Evolutionary conservation across 495 filamentous ascomycete species (phyloP).

Genomic region (Emericellopsis terricola): DNA sequence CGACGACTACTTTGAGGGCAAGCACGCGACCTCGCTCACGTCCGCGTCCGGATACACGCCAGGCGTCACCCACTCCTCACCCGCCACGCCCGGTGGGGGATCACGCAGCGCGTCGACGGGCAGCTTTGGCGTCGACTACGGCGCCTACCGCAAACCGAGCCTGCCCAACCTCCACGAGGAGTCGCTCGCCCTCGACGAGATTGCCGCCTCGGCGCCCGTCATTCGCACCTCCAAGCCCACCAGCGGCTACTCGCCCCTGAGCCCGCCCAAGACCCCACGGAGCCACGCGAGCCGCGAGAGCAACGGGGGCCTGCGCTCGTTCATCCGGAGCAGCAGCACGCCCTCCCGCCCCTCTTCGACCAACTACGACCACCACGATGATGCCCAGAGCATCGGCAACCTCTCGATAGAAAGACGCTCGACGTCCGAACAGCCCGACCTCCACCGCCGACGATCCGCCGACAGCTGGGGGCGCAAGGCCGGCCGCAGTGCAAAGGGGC

Average conservation of each 20-base stretch:
- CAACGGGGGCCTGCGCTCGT: conserved; percentile 21
- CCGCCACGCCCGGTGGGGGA: conserved; percentile 9
- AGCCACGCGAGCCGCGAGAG: conserved; percentile 18
- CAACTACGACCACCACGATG: conserved; percentile 30
- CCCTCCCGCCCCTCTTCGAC: conserved; percentile 32
- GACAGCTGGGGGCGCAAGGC: conserved; percentile 37
- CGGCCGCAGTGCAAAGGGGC: conserved; percentile 26
- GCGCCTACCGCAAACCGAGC: conserved; percentile 30
- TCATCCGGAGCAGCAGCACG: conserved; percentile 20
- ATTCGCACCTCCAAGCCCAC: conserved; percentile 76
- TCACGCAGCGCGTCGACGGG: conserved; percentile 30
- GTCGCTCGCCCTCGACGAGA: conserved; percentile 35
- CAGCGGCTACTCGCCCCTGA: conserved; percentile 49
- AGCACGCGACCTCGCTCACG: conserved; percentile 8
- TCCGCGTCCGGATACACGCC: conserved; percentile 13
- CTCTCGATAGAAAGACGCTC: conserved; percentile 35
- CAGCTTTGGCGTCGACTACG: conserved; percentile 58
- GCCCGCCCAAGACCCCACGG: conserved; percentile 37
- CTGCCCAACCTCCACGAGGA: conserved; percentile 36
- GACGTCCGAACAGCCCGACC: conserved; percentile 16
- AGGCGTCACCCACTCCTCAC: conserved; percentile 15
- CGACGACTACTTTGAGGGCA: conserved; percentile 52
- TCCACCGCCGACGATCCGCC: conserved; percentile 26
- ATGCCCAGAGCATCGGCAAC: conserved; percentile 40
- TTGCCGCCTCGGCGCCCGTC: conserved; percentile 62